A percentile compares a stretch with the other conserved stretches of the same genome.
Evolutionary conservation across 225 moss, liverwort and hornwort genomes (phyloP).

Genomic region (Bryum argenteum): DNA sequence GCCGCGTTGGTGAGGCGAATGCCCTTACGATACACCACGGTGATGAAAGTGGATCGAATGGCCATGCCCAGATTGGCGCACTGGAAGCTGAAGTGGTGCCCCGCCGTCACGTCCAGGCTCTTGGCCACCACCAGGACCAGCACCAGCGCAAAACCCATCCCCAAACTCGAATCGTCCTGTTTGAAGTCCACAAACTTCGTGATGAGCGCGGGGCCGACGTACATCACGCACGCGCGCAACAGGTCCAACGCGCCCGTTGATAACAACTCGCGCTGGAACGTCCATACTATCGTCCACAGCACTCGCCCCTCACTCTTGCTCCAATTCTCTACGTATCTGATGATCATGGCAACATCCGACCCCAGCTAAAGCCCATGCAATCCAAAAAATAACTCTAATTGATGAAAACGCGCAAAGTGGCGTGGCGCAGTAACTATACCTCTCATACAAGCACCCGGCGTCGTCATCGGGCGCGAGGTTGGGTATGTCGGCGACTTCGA

Average conservation of each 20-base stretch:
- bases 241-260: slow-evolving; percentile 56
- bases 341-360: not conserved
- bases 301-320: slow-evolving; percentile 28
- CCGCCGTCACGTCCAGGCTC: slow-evolving; percentile 55
- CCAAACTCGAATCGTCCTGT: slow-evolving; percentile 36
- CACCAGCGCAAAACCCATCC: slow-evolving; percentile 34
- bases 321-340: slow-evolving; percentile 42
- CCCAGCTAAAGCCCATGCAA: not conserved
- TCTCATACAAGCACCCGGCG: slow-evolving; percentile 35
- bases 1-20: slow-evolving; percentile 60
- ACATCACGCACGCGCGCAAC: slow-evolving; percentile 68
- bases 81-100: slow-evolving; percentile 68
- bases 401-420: too few species aligned
- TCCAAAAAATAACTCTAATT: too few species aligned
- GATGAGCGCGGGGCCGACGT: slow-evolving; percentile 69
- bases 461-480: slow-evolving; percentile 43
- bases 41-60: slow-evolving; percentile 61
- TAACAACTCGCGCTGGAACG: slow-evolving; percentile 41
- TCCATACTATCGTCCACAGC: slow-evolving; percentile 40
- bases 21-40: slow-evolving; percentile 77
- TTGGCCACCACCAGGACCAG: slow-evolving; percentile 45
- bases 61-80: slow-evolving; percentile 50
- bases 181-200: slow-evolving; percentile 61
- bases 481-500: slow-evolving; percentile 61
- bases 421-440: not conserved